phyloP scores from a whole-genome alignment of 2,329 filamentous ascomycete genomes.

The Cercospora nicotianae region DNA sequence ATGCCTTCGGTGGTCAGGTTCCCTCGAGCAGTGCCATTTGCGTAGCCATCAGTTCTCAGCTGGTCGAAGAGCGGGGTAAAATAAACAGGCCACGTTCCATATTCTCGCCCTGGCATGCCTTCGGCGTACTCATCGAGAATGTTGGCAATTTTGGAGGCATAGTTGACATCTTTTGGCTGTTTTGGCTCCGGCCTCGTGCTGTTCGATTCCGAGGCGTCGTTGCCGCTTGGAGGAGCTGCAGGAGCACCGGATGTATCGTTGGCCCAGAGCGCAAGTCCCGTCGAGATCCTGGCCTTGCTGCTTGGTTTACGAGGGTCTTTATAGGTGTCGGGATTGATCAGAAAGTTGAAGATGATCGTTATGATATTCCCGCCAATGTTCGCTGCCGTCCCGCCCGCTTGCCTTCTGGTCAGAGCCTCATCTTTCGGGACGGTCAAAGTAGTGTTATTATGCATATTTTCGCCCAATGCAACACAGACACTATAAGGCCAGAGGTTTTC shows the following conservation, averaged over 20 bases:
- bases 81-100: neutral
- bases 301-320: neutral
- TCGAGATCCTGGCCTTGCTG: neutral
- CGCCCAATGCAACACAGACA: too few relatives aligned
- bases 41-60: neutral
- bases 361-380: too few relatives aligned
- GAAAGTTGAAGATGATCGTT: neutral
- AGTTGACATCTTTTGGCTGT: neutral
- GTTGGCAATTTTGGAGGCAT: neutral
- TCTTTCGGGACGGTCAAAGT: too few relatives aligned
- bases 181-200: neutral
- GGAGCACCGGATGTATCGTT: neutral
- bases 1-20: neutral
- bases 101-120: neutral
- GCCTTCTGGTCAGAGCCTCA: too few relatives aligned
- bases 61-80: neutral
- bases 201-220: neutral
- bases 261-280: neutral
- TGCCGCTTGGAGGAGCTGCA: neutral
- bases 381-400: too few relatives aligned
- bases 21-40: neutral
- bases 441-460: too few relatives aligned
- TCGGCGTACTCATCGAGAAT: neutral
- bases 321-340: neutral
- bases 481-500: too few relatives aligned